phyloP scores from a whole-genome alignment of 23 red algal genomes.

The Gracilaria gracilis region DNA sequence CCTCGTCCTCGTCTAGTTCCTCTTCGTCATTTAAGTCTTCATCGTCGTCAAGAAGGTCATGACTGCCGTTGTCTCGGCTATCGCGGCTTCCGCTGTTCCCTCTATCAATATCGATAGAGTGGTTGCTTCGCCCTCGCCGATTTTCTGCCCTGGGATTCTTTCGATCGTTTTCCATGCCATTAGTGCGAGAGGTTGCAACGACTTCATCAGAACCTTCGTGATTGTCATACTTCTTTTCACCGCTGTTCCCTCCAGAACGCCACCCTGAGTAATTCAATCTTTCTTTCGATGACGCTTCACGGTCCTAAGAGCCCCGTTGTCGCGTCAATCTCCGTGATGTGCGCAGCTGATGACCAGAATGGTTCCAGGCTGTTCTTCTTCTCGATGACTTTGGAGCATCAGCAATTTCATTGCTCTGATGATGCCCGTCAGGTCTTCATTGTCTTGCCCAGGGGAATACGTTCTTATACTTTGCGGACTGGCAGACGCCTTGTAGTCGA shows the following conservation, averaged over 20 bases:
- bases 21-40: conserved; percentile 40
- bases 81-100: conserved; percentile 18
- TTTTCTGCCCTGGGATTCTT: conserved; percentile 35
- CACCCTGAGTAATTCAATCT: conserved; percentile 35
- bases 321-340: conserved; percentile 35
- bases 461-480: conserved; percentile 48
- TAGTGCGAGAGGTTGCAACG: conserved; percentile 1
- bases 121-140: conserved; percentile 27
- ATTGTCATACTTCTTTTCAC: conserved; percentile 12
- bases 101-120: conserved; percentile 35
- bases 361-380: conserved; percentile 44
- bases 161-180: conserved; percentile 25
- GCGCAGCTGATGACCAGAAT: conserved; percentile 18
- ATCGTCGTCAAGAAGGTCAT: conserved; percentile 26
- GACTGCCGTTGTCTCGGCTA: conserved; percentile 9
- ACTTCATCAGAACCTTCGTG: conserved; percentile 32
- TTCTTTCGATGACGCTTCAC: conserved; percentile 38
- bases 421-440: conserved; percentile 45
- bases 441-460: conserved; percentile 41
- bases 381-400: conserved; percentile 18
- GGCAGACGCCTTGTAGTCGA: conserved; percentile 74
- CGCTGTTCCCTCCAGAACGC: conserved; percentile 13
- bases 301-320: conserved; percentile 40
- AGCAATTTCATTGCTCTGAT: not conserved
- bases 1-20: conserved; percentile 26